Evolutionary conservation across 75 land plant species (phyloP), one percentile per base, ranked within the genome.

Genomic region (Selaginella tamariscina): DNA sequence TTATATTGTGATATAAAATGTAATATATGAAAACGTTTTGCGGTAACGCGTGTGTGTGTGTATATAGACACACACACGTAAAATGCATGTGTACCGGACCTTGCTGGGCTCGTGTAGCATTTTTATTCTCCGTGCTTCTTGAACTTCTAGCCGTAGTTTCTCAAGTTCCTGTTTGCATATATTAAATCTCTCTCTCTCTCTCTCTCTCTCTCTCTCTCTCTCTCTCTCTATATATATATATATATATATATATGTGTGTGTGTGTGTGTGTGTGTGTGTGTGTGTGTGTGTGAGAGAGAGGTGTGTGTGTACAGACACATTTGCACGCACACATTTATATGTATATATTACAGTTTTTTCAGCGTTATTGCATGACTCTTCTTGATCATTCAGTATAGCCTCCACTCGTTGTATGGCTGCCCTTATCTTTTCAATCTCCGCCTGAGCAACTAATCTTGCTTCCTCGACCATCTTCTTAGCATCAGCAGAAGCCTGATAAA

Each of bases 101-200:
- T 80, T 91, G 70, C 84, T 88, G 32, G 96, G 88, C 28, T 84
- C 94, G 72, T 91, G 96, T 57, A 88, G 60, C 79, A 85, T 76
- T 75, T 78, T 83, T 67, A 91, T 91, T 73, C 89, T 73, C 64
- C 96, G 77, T 33, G 88, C 93, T 68, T 85, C 96, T 75, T 85
- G 88, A 32, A 88, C 80, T 72, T 91, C 96, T 24, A 72, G 79
- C 54, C 76, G 63, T 28, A 86, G 56, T 33, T 75, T 83, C 66
- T 85, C 81, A 30, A 85, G 44, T 39, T 39, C 49, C 49, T 39
- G 49, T 15, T 39, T 39, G 49, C n/a, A n/a, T n/a, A n/a, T n/a
- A n/a, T n/a, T n/a, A n/a, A n/a, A n/a, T n/a, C n/a, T n/a, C n/a
- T n/a, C n/a, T n/a, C n/a, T n/a, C n/a, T n/a, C n/a, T n/a, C n/a